phyloP scores from a whole-genome alignment of 495 filamentous ascomycete genomes.

The Aspergillus mulundensis region DNA sequence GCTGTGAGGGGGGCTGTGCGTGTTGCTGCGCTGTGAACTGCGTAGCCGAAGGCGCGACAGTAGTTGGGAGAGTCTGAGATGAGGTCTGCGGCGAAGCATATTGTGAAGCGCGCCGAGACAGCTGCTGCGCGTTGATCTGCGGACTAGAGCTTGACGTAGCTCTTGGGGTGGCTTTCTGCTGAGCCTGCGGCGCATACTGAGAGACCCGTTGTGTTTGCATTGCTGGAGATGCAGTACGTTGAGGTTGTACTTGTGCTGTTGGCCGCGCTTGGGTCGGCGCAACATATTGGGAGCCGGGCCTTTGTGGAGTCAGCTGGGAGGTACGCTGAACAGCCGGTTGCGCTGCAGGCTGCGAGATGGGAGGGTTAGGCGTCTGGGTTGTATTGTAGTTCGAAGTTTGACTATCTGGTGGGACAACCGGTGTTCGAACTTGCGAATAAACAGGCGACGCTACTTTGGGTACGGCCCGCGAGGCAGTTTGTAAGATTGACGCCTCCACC shows the following conservation, averaged over 20 bases:
- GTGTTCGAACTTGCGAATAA: background rate
- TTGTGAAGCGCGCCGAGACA: background rate
- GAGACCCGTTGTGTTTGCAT: background rate
- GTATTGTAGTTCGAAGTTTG: background rate
- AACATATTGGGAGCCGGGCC: background rate
- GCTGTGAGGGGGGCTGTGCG: background rate
- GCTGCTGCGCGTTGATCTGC: background rate
- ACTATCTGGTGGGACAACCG: background rate
- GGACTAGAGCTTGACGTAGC: background rate
- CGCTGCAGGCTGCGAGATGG: background rate
- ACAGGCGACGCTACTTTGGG: background rate
- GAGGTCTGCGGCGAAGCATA: background rate
- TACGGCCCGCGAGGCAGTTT: background rate
- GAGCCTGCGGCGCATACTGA: background rate
- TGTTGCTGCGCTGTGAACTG: background rate
- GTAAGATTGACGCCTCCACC: background rate
- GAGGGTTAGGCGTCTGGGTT: background rate
- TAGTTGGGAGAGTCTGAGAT: background rate
- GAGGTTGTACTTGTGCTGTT: background rate
- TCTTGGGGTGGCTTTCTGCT: background rate
- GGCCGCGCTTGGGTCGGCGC: background rate
- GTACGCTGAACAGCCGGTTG: background rate
- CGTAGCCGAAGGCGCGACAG: background rate
- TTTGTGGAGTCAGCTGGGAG: background rate
- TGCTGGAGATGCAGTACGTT: conserved; percentile 1